phyloP scores from a whole-genome alignment of 1,139 yeast genomes.

The Pneumocystis sp. region DNA sequence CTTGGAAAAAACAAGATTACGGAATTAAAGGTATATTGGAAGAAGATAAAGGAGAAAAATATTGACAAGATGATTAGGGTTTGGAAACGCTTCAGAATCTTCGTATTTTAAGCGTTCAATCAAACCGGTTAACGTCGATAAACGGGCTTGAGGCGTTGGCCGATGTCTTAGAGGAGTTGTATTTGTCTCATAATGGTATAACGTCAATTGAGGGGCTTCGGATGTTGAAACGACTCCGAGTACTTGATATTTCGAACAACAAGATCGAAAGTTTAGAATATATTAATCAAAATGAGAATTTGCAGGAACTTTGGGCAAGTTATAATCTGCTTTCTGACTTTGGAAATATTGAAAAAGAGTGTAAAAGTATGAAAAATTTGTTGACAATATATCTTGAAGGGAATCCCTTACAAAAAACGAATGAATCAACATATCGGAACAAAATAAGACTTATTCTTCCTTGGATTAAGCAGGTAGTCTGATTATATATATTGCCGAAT shows the following conservation, averaged over 20 bases:
- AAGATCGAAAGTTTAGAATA: slow-evolving; percentile 40
- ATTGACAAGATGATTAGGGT: slow-evolving; percentile 24
- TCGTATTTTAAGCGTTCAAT: slow-evolving; percentile 71
- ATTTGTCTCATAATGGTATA: slow-evolving; percentile 76
- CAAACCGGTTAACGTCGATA: slow-evolving; percentile 62
- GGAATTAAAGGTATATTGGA: slow-evolving; percentile 31
- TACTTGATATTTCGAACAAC: slow-evolving; percentile 73
- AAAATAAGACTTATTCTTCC: slow-evolving; percentile 60
- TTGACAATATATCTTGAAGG: slow-evolving; percentile 92
- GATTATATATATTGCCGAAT: slow-evolving; percentile 28
- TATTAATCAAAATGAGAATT: slow-evolving; percentile 46
- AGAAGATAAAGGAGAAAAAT: neutral
- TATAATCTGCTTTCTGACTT: slow-evolving; percentile 55
- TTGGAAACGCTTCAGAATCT: slow-evolving; percentile 46
- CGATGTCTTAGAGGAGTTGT: slow-evolving; percentile 63
- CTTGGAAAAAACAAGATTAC: slow-evolving; percentile 75
- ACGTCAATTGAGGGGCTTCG: slow-evolving; percentile 65
- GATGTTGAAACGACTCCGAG: slow-evolving; percentile 47
- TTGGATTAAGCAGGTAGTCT: slow-evolving; percentile 51
- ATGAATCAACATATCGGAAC: slow-evolving; percentile 70
- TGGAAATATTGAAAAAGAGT: slow-evolving; percentile 50
- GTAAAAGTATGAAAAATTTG: slow-evolving; percentile 46
- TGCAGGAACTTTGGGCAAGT: slow-evolving; percentile 93
- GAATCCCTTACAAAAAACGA: slow-evolving; percentile 67
- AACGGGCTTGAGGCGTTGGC: slow-evolving; percentile 62